phyloP scores from a whole-genome alignment of 2,329 filamentous ascomycete genomes.

The Gnomoniopsis sp. region DNA sequence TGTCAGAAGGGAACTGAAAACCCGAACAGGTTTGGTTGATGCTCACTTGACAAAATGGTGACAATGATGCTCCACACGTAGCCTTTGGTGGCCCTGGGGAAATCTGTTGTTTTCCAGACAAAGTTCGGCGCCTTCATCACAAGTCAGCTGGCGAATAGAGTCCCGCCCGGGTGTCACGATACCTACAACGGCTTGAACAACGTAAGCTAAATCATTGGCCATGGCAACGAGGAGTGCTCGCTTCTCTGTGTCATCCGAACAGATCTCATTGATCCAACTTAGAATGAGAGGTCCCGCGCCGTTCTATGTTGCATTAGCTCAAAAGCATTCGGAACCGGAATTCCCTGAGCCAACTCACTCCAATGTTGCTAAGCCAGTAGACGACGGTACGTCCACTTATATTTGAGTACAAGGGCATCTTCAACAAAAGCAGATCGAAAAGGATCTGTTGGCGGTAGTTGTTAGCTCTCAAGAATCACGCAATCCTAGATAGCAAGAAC shows the following conservation, averaged over 20 bases:
- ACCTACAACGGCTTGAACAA: conserved; percentile 30
- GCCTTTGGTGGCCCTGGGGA: conserved; percentile 33
- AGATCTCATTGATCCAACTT: conserved; percentile 34
- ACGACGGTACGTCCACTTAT: conserved; percentile 32
- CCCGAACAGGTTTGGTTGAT: neutral
- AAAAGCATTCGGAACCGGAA: neutral
- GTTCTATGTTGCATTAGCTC: conserved; percentile 14
- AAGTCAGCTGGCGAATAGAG: neutral
- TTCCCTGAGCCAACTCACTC: conserved; percentile 24
- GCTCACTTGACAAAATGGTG: conserved; percentile 31
- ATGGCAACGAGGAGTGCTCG: conserved; percentile 29
- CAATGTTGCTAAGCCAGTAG: conserved; percentile 35
- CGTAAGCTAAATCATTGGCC: conserved; percentile 31
- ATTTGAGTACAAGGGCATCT: conserved; percentile 34
- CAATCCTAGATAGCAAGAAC: too few relatives aligned
- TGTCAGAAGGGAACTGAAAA: neutral
- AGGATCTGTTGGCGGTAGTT: conserved; percentile 22
- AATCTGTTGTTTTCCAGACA: conserved; percentile 38
- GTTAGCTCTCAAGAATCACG: neutral
- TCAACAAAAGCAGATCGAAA: conserved; percentile 28
- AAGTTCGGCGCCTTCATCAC: conserved; percentile 33
- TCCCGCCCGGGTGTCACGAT: neutral
- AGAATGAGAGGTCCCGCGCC: conserved; percentile 36
- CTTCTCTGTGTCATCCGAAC: conserved; percentile 28
- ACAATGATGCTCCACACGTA: conserved; percentile 34